phyloP scores from a whole-genome alignment of 2,329 filamentous ascomycete genomes.

The Pseudogymnoascus sp. region DNA sequence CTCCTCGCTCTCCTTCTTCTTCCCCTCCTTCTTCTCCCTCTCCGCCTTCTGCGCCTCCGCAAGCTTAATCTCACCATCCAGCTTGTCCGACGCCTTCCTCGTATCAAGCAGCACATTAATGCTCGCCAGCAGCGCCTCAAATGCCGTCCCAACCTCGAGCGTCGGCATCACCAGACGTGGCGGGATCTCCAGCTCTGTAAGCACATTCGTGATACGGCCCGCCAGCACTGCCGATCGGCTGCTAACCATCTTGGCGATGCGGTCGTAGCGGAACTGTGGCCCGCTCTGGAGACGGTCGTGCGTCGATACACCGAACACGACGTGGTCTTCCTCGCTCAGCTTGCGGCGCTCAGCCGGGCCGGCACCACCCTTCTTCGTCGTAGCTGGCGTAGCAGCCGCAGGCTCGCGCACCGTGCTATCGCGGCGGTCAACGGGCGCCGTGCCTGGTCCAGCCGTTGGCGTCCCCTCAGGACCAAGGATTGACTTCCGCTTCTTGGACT shows the following conservation, averaged over 20 bases:
- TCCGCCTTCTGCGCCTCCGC: conserved; percentile 46
- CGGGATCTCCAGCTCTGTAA: conserved; percentile 64
- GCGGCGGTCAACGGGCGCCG: conserved; percentile 24
- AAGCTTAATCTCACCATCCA: conserved; percentile 61
- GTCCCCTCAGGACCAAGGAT: conserved; percentile 53
- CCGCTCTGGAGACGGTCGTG: conserved; percentile 80
- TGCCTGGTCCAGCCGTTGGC: conserved; percentile 30
- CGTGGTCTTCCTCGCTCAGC: conserved; percentile 66
- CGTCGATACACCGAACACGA: conserved; percentile 73
- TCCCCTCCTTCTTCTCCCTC: conserved; percentile 27
- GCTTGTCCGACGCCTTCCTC: conserved; percentile 65
- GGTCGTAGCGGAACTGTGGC: conserved; percentile 82
- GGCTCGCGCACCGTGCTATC: conserved; percentile 27
- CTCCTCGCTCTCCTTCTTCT: conserved; percentile 20
- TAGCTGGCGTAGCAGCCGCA: conserved; percentile 28
- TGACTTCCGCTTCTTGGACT: conserved; percentile 79
- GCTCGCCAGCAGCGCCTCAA: conserved; percentile 60
- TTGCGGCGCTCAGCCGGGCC: conserved; percentile 50
- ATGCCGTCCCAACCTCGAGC: conserved; percentile 58
- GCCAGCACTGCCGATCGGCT: conserved; percentile 72
- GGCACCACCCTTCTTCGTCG: conserved; percentile 27
- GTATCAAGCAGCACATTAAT: conserved; percentile 64
- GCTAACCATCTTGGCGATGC: conserved; percentile 67
- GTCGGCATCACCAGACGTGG: conserved; percentile 67
- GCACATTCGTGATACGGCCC: conserved; percentile 61